Conservation (phyloP, 495 filamentous ascomycete species). For the Aspergillus heteromorphus region DNA sequence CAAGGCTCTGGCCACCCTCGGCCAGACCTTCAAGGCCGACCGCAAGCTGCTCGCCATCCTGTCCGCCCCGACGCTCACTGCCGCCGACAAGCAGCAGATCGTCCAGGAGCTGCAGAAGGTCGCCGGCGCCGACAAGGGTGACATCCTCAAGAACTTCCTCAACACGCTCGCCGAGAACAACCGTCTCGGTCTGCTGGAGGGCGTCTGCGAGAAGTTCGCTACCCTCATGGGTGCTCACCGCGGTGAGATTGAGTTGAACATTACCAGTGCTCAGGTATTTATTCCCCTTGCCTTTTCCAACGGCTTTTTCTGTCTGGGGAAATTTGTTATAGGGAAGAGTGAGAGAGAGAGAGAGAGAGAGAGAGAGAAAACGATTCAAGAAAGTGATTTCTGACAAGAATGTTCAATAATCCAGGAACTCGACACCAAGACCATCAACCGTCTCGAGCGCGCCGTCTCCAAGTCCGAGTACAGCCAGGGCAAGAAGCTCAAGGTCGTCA, state of each 20-base stretch:
- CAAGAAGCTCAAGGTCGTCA: conserved; percentile 95
- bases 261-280: conserved; percentile 81
- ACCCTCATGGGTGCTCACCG: conserved; percentile 80
- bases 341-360: not conserved
- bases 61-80: conserved; percentile 69
- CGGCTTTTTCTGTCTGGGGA: too few relatives aligned
- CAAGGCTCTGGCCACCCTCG: conserved; percentile 65
- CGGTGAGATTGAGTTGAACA: conserved; percentile 86
- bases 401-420: conserved; percentile 55
- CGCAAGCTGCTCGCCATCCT: conserved; percentile 71
- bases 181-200: conserved; percentile 73
- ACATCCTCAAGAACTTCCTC: conserved; percentile 92
- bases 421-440: conserved; percentile 74
- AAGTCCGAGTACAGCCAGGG: conserved; percentile 88
- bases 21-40: conserved; percentile 70
- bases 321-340: too few relatives aligned
- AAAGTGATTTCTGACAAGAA: too few relatives aligned
- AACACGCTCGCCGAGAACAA: conserved; percentile 90
- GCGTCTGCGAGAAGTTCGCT: conserved; percentile 81
- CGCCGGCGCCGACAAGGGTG: conserved; percentile 62
- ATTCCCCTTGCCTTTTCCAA: conserved; percentile 11
- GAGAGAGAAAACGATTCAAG: not conserved
- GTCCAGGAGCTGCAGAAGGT: conserved; percentile 78
- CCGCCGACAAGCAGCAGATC: conserved; percentile 75
- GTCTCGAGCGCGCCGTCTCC: conserved; percentile 80